Percentiles rank a stretch among this genome's conserved stretches.
Conservation (phyloP, 2,329 filamentous ascomycete genomes). For the Cordyceps militaris region DNA sequence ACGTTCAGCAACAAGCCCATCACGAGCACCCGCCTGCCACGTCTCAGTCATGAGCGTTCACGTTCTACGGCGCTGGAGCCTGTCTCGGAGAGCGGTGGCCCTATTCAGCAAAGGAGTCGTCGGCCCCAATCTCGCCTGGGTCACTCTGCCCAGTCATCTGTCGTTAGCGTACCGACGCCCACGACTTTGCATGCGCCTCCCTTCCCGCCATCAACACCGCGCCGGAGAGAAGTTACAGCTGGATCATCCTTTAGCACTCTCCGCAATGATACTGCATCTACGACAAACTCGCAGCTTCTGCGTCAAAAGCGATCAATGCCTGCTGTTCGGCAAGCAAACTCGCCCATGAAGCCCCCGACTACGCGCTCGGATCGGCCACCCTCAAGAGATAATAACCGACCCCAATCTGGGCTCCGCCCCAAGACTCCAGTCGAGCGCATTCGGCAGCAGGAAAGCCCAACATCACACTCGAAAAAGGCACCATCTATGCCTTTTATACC, state of each 20-base stretch:
- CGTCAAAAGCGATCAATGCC: constrained; percentile 60
- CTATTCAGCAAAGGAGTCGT: constrained; percentile 52
- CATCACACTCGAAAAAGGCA: constrained; percentile 48
- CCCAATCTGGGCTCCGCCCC: constrained; percentile 48
- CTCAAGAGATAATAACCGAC: constrained; percentile 50
- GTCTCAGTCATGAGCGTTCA: constrained; percentile 65
- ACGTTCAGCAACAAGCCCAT: constrained; percentile 82
- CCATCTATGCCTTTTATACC: constrained; percentile 70
- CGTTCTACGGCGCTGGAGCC: constrained; percentile 73
- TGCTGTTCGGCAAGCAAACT: constrained; percentile 46
- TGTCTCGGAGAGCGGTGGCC: constrained; percentile 81
- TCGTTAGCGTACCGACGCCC: constrained; percentile 56
- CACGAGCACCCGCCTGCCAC: constrained; percentile 65
- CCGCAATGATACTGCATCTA: constrained; percentile 50
- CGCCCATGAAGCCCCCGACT: constrained; percentile 41
- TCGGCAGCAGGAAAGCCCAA: constrained; percentile 44
- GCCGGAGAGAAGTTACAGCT: constrained; percentile 51
- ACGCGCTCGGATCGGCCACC: constrained; percentile 50
- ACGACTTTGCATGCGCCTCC: constrained; percentile 48
- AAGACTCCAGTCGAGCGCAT: constrained; percentile 65
- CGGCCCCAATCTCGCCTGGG: constrained; percentile 61
- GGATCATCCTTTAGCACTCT: constrained; percentile 49
- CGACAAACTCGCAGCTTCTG: constrained; percentile 57
- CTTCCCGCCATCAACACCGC: constrained; percentile 51
- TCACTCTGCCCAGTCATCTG: constrained; percentile 63